phyloP scores from a whole-genome alignment of 345 rosid genomes.

The Durio zibethinus region DNA sequence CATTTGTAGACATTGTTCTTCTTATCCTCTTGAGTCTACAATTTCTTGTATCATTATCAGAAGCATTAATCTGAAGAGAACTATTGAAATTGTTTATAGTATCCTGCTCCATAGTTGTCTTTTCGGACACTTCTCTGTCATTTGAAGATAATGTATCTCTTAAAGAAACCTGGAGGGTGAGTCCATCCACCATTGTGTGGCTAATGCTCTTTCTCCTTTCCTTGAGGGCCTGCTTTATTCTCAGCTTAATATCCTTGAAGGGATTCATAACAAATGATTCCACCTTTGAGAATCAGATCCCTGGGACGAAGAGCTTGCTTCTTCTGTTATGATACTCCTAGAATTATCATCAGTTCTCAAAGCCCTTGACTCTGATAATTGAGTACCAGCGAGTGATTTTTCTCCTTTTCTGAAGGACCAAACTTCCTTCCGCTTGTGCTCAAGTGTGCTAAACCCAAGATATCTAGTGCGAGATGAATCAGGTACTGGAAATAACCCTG shows the following conservation, averaged over 20 bases:
- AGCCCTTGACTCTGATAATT: slow-evolving; percentile 13
- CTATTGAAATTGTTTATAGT: slow-evolving; percentile 11
- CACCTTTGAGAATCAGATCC: slow-evolving; percentile 43
- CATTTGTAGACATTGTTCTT: slow-evolving; percentile 49
- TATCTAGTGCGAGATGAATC: slow-evolving; percentile 26
- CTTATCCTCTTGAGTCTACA: slow-evolving; percentile 14
- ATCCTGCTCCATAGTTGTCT: slow-evolving; percentile 14
- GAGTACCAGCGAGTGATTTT: slow-evolving; percentile 7
- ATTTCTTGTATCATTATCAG: slow-evolving; percentile 20
- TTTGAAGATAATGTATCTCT: not conserved
- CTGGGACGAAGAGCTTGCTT: slow-evolving; percentile 28
- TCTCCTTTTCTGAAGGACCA: slow-evolving; percentile 52
- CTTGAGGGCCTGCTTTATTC: slow-evolving; percentile 49
- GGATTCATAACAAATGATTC: slow-evolving; percentile 42
- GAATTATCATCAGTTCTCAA: slow-evolving; percentile 8
- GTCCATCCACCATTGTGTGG: not conserved
- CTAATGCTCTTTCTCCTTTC: slow-evolving; percentile 35
- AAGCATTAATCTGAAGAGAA: slow-evolving; percentile 14
- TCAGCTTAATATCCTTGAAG: slow-evolving; percentile 55
- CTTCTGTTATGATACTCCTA: slow-evolving; percentile 17
- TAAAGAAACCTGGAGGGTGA: slow-evolving; percentile 18
- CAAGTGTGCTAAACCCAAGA: slow-evolving; percentile 49
- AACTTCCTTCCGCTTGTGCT: slow-evolving; percentile 67
- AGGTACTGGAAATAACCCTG: slow-evolving; percentile 73
- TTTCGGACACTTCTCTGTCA: slow-evolving; percentile 21